Percentiles rank a stretch among this genome's conserved stretches.
phyloP scores from a whole-genome alignment of 2,329 filamentous ascomycete species.

The Sphaerulina vaccinii region DNA sequence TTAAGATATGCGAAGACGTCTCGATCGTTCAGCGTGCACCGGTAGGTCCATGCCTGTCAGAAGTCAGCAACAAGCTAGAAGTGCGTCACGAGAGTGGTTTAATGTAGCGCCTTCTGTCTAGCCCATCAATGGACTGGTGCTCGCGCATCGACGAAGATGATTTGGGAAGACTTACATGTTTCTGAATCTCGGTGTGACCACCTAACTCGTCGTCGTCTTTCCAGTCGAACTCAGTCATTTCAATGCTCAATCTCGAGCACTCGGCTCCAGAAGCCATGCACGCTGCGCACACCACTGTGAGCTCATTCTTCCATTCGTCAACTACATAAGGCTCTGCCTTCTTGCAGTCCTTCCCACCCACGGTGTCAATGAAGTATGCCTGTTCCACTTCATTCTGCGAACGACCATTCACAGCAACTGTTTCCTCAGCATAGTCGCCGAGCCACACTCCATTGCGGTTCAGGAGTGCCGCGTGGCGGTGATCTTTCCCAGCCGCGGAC shows the following conservation, averaged over 20 bases:
- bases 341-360: background rate
- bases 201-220: background rate
- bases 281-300: constrained; percentile 1
- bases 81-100: no score
- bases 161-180: constrained; percentile 8
- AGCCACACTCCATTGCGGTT: no score
- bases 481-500: no score
- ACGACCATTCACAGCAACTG: no score
- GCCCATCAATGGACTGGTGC: no score
- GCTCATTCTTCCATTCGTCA: constrained; percentile 3
- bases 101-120: no score
- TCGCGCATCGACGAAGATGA: no score
- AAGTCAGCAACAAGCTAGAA: no score
- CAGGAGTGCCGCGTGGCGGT: no score
- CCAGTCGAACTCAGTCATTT: background rate
- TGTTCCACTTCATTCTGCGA: constrained; percentile 5
- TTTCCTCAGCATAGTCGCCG: no score
- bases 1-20: constrained; percentile 10
- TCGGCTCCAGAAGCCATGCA: background rate
- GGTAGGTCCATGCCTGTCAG: constrained; percentile 7
- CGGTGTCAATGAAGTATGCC: constrained; percentile 4
- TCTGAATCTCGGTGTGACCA: constrained; percentile 1
- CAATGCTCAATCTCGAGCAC: constrained; percentile 1
- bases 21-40: constrained; percentile 1
- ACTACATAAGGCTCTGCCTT: constrained; percentile 10